A percentile compares a stretch with the other conserved stretches of the same genome.
phyloP scores from a whole-genome alignment of 2,329 filamentous ascomycete species.

The Cadophora malorum region DNA sequence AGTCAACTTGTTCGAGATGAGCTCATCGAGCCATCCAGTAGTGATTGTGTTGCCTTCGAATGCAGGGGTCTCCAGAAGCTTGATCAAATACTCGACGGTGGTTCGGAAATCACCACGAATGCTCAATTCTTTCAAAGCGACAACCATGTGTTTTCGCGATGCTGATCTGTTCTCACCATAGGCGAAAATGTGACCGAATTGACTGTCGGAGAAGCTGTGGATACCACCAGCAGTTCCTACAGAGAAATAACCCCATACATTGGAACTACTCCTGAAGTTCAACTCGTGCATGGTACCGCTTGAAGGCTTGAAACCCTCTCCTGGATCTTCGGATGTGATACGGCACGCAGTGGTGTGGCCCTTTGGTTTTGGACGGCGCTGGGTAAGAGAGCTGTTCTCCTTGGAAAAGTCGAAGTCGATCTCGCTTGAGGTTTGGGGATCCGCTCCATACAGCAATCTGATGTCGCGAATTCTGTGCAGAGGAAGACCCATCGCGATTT shows the following conservation, averaged over 20 bases:
- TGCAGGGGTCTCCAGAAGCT: conserved; percentile 95
- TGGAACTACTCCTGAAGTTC: conserved; percentile 98
- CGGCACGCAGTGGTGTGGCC: conserved; percentile 98
- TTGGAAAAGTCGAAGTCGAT: conserved; percentile 98
- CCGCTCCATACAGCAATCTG: conserved; percentile 91
- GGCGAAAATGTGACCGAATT: conserved; percentile 99
- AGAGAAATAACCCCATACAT: conserved; percentile 99
- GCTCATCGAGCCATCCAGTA: conserved; percentile 97
- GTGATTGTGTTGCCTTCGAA: conserved; percentile 99
- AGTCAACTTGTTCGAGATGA: conserved; percentile 97
- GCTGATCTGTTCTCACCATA: conserved; percentile 97
- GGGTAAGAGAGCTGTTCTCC: conserved; percentile 80
- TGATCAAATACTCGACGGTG: conserved; percentile 98
- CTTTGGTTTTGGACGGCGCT: conserved; percentile 90
- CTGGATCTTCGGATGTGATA: conserved; percentile 98
- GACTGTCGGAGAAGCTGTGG: conserved; percentile 98
- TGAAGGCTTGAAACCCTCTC: conserved; percentile 99
- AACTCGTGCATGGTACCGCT: conserved; percentile 99
- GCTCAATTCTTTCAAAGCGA: conserved; percentile 96
- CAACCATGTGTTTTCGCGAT: conserved; percentile 98
- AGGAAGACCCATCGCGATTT: conserved; percentile 98
- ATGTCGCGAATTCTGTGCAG: conserved; percentile 96
- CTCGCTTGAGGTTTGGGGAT: conserved; percentile 82
- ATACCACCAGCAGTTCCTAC: conserved; percentile 96
- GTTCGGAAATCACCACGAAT: conserved; percentile 99